These are phyloP conservation scores for Vanderwaltozyma tropicalis DNA, from an alignment of 805 yeast genomes.

Conservation along the genomic window DNA sequence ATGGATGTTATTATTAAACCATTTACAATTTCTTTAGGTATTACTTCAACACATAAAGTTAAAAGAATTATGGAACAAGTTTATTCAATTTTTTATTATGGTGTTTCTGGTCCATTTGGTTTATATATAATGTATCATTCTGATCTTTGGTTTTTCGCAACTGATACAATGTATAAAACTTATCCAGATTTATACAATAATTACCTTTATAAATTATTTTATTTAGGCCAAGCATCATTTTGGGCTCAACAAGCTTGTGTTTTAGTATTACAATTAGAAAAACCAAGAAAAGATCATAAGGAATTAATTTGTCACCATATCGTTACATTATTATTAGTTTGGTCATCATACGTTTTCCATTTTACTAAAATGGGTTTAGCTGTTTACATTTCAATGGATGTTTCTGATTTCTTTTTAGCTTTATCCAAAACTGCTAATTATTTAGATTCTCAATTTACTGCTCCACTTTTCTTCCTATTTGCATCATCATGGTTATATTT, in stretches of 20 bases:
- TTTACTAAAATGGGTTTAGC: slow-evolving; percentile 93
- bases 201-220: slow-evolving; percentile 63
- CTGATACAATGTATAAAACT: slow-evolving; percentile 63
- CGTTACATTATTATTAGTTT: slow-evolving; percentile 78
- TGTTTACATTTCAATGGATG: slow-evolving; percentile 90
- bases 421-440: slow-evolving; percentile 80
- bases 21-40: slow-evolving; percentile 46
- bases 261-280: slow-evolving; percentile 73
- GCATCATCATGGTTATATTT: slow-evolving; percentile 71
- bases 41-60: slow-evolving; percentile 36
- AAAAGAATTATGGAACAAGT: slow-evolving; percentile 89
- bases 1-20: slow-evolving; percentile 80
- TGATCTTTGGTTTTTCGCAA: slow-evolving; percentile 85
- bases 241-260: slow-evolving; percentile 96
- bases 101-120: slow-evolving; percentile 76
- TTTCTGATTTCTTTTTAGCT: slow-evolving; percentile 83
- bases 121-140: slow-evolving; percentile 74
- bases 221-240: slow-evolving; percentile 87
- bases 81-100: slow-evolving; percentile 73
- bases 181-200: slow-evolving; percentile 80
- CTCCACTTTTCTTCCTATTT: slow-evolving; percentile 60
- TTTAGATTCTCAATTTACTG: slow-evolving; percentile 53
- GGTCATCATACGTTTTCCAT: slow-evolving; percentile 84
- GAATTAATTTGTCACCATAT: slow-evolving; percentile 91
- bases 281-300: slow-evolving; percentile 87